phyloP scores from a whole-genome alignment of 768 basidiomycete species.

The Suillus spraguei region DNA sequence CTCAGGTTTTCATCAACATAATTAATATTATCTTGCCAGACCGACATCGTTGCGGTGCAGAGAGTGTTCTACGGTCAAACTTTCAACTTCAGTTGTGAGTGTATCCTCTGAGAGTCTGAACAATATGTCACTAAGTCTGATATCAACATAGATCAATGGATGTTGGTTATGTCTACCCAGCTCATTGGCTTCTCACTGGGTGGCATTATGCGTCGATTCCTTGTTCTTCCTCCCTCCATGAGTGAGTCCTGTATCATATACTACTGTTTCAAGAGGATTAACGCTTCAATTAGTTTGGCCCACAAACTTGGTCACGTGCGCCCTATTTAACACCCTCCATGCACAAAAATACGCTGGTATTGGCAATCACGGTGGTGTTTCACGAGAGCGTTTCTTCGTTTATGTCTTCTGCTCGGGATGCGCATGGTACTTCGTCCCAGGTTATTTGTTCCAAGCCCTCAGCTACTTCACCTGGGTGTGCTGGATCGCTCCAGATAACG shows the following conservation, averaged over 20 bases:
- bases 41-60: slow-evolving; percentile 50
- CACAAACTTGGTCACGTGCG: slow-evolving; percentile 28
- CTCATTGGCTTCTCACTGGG: slow-evolving; percentile 16
- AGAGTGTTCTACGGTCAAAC: slow-evolving; percentile 45
- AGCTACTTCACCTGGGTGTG: slow-evolving; percentile 46
- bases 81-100: slow-evolving; percentile 36
- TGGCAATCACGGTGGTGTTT: slow-evolving; percentile 24
- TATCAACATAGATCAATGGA: slow-evolving; percentile 12
- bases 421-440: slow-evolving; percentile 33
- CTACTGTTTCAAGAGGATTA: background rate
- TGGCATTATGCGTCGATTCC: slow-evolving; percentile 60
- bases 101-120: background rate
- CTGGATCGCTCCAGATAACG: slow-evolving; percentile 43
- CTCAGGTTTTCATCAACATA: slow-evolving; percentile 20
- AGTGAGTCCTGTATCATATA: slow-evolving; percentile 50
- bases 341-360: slow-evolving; percentile 20
- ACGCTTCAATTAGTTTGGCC: slow-evolving; percentile 29
- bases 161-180: slow-evolving; percentile 17
- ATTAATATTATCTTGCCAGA: slow-evolving; percentile 18
- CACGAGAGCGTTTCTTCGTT: slow-evolving; percentile 21
- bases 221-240: slow-evolving; percentile 68
- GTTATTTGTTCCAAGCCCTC: slow-evolving; percentile 36
- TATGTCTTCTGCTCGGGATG: slow-evolving; percentile 19
- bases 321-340: slow-evolving; percentile 29
- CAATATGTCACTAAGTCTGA: background rate